phyloP scores from a whole-genome alignment of 2,329 filamentous ascomycete genomes.

The Fusarium sambucinum region DNA sequence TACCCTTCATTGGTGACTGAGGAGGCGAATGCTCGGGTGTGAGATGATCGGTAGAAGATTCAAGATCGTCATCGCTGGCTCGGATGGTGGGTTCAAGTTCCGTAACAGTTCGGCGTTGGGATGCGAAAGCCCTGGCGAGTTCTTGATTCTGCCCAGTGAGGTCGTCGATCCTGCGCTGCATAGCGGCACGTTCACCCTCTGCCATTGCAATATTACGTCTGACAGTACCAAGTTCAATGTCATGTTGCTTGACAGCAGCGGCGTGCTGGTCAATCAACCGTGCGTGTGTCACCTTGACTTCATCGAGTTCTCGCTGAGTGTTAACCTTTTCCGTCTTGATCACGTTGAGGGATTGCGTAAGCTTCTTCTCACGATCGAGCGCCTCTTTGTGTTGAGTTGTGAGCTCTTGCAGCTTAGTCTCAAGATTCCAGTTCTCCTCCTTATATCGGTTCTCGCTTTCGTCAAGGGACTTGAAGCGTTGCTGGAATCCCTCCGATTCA shows the following conservation, averaged over 20 bases:
- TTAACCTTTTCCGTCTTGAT: slow-evolving; percentile 80
- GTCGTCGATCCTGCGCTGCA: slow-evolving; percentile 90
- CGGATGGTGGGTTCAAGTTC: slow-evolving; percentile 73
- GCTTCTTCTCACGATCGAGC: slow-evolving; percentile 83
- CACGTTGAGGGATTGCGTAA: slow-evolving; percentile 77
- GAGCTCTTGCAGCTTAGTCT: slow-evolving; percentile 90
- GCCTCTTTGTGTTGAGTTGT: slow-evolving; percentile 79
- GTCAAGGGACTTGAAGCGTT: slow-evolving; percentile 84
- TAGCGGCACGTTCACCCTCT: slow-evolving; percentile 80
- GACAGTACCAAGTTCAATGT: slow-evolving; percentile 86
- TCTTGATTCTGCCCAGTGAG: slow-evolving; percentile 90
- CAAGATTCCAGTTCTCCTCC: slow-evolving; percentile 98
- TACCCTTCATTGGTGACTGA: slow-evolving; percentile 89
- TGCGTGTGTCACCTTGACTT: slow-evolving; percentile 82
- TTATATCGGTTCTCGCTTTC: slow-evolving; percentile 97
- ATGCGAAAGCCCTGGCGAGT: slow-evolving; percentile 84
- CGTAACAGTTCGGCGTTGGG: slow-evolving; percentile 74
- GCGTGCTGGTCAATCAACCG: slow-evolving; percentile 86
- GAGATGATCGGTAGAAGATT: slow-evolving; percentile 73
- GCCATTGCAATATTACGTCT: slow-evolving; percentile 83
- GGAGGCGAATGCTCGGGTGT: slow-evolving; percentile 93
- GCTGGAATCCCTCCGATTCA: slow-evolving; percentile 81
- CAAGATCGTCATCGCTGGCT: slow-evolving; percentile 71
- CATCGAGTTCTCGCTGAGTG: slow-evolving; percentile 88
- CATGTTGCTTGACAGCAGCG: slow-evolving; percentile 81